Base-by-base conservation (phyloP, 257 asterid species). In the Cynanchum wilfordii region DNA sequence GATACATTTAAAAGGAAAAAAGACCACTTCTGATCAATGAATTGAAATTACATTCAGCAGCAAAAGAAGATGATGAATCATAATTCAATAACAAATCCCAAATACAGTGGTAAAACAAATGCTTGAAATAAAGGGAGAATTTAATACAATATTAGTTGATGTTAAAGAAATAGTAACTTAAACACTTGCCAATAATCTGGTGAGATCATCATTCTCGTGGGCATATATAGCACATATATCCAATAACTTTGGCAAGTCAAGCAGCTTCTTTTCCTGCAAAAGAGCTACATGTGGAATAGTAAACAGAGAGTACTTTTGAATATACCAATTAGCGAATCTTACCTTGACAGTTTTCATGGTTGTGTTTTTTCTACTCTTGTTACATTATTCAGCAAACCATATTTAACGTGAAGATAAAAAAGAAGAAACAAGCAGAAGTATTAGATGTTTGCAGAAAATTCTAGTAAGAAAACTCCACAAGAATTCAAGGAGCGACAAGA, bases 221-320 rank as follows among this genome's bases (percentile, higher is more conserved):
- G 88, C 90, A 68, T 85, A 94, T 82, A 94, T 83, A 40, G 98
- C 93, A 83, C 97, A 91, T 71, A 94, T 82, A 83, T 91, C 99
- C 68, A 94, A 78, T 79, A 94, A 77, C 77, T 87, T 94, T 17
- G 98, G 97, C 85, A 94, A 84, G 80, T 91, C 90, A 69, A 94
- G 97, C 78, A 91, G 79, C 85, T 87, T 87, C 83, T 87, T 90
- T 62, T 90, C 92, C 98, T 94, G 99, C 96, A 94, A 88, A 86
- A 91, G 90, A 79, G 84, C 99, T 94, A 84, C 81, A 87, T 75
- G 73, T 72, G 80, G 80, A 86, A 83, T 79, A 71, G 75, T 89
- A 44, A 91, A 78, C 75, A 83, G 79, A 55, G 74, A 71, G 80
- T 73, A 75, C 81, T 10, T 10, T 50, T 22, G 56, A 59, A 66